These are phyloP conservation scores for Mucor saturninus DNA, from an alignment of 371 early-diverging fungal species.

Conservation along the genomic window DNA sequence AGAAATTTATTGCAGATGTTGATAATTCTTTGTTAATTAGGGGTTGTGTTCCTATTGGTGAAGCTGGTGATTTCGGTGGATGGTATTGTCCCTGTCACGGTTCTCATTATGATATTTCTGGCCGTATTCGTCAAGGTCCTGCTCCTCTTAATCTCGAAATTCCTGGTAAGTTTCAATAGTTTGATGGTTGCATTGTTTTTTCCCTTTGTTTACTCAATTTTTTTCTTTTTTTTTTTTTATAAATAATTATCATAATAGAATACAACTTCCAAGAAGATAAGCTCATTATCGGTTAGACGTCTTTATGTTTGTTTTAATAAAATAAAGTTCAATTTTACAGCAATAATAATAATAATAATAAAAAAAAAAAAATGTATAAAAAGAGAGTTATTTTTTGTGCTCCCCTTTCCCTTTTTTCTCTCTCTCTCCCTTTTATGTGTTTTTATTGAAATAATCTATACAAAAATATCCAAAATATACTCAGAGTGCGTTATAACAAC, in stretches of 20 bases:
- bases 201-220: background rate
- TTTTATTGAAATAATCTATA: background rate
- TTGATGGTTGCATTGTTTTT: background rate
- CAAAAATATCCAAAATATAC: background rate
- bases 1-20: background rate
- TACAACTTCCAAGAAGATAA: conserved; percentile 52
- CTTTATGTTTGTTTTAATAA: conserved; percentile 5
- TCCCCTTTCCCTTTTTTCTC: conserved; percentile 2
- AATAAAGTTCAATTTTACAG: conserved; percentile 3
- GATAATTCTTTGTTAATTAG: conserved; percentile 31
- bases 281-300: conserved; percentile 58
- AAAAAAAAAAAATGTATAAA: background rate
- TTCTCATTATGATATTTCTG: conserved; percentile 94
- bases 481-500: background rate
- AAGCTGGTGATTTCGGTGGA: conserved; percentile 97
- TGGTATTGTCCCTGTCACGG: conserved; percentile 99
- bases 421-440: conserved; percentile 4
- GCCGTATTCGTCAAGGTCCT: conserved; percentile 97
- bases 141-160: conserved; percentile 98
- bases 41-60: conserved; percentile 98
- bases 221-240: too few relatives aligned
- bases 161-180: conserved; percentile 59
- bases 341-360: conserved; percentile 15
- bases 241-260: conserved; percentile 27
- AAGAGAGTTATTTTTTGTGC: conserved; percentile 1